phyloP scores from a whole-genome alignment of 2,329 filamentous ascomycete species.

The Monilinia polystroma region DNA sequence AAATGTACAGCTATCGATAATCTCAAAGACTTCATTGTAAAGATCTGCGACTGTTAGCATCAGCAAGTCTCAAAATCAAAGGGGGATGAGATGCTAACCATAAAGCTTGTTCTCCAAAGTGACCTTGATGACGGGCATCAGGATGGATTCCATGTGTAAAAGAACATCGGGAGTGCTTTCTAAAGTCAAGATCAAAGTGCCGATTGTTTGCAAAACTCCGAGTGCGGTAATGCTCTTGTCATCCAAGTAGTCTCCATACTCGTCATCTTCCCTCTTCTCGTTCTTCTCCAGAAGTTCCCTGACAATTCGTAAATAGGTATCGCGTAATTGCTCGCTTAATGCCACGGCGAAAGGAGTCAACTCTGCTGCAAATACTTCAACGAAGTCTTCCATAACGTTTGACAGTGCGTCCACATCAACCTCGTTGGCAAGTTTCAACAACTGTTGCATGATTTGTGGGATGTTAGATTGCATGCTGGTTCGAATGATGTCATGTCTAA shows the following conservation, averaged over 20 bases:
- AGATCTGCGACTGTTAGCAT: conserved; percentile 57
- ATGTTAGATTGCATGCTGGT: conserved; percentile 97
- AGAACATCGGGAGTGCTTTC: conserved; percentile 97
- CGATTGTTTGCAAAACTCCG: conserved; percentile 95
- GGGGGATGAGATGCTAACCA: conserved; percentile 49
- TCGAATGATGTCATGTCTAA: conserved; percentile 90
- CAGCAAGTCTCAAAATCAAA: conserved; percentile 22
- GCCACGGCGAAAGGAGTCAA: conserved; percentile 96
- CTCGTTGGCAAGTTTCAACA: conserved; percentile 95
- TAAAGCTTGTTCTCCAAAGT: conserved; percentile 98
- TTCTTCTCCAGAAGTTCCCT: conserved; percentile 88
- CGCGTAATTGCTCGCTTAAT: conserved; percentile 89
- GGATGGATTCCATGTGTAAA: conserved; percentile 86
- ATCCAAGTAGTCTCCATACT: conserved; percentile 87
- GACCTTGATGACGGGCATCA: conserved; percentile 96
- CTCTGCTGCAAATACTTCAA: conserved; percentile 96
- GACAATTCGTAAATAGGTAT: conserved; percentile 94
- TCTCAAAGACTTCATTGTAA: conserved; percentile 98
- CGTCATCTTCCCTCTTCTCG: conserved; percentile 70
- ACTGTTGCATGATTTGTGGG: conserved; percentile 98
- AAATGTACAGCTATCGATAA: conserved; percentile 98
- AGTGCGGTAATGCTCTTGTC: conserved; percentile 98
- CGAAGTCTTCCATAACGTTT: conserved; percentile 99
- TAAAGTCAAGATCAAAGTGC: conserved; percentile 91
- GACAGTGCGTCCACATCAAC: conserved; percentile 95